Percentiles rank a stretch among this genome's conserved stretches.
phyloP scores from a whole-genome alignment of 306 rosid genomes.

The Luffa aegyptiaca region DNA sequence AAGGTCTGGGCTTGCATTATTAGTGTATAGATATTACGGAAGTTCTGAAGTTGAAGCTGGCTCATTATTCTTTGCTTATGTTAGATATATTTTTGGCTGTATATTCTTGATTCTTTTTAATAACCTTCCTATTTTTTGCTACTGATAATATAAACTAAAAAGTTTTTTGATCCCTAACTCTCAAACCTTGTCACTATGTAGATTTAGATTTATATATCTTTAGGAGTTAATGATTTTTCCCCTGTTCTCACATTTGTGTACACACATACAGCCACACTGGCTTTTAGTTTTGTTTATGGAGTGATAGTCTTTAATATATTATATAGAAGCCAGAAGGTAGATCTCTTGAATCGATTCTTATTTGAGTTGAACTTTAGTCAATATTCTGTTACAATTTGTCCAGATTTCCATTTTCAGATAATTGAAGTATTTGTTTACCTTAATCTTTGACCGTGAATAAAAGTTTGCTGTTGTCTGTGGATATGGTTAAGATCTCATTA shows the following conservation, averaged over 20 bases:
- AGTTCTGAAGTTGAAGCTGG: background rate
- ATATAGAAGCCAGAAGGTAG: background rate
- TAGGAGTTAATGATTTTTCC: background rate
- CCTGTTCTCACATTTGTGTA: background rate
- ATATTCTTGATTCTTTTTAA: background rate
- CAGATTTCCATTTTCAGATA: background rate
- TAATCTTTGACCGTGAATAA: background rate
- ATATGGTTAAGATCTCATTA: background rate
- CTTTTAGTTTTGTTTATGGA: background rate
- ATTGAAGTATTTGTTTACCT: background rate
- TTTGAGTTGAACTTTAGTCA: background rate
- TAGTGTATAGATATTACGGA: conserved; percentile 6
- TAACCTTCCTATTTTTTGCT: background rate
- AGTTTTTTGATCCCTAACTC: background rate
- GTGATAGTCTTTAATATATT: background rate
- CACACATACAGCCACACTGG: background rate
- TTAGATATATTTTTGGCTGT: background rate
- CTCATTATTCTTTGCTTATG: background rate
- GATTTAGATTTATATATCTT: background rate
- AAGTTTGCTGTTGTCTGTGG: background rate
- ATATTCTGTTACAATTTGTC: background rate
- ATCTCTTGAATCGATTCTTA: background rate
- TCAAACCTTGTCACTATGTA: background rate
- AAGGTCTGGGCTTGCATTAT: conserved; percentile 40
- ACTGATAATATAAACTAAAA: background rate